A percentile compares a stretch with the other conserved stretches of the same genome.
phyloP scores from a whole-genome alignment of 371 early-diverging fungal species.

The Mucor saturninus region DNA sequence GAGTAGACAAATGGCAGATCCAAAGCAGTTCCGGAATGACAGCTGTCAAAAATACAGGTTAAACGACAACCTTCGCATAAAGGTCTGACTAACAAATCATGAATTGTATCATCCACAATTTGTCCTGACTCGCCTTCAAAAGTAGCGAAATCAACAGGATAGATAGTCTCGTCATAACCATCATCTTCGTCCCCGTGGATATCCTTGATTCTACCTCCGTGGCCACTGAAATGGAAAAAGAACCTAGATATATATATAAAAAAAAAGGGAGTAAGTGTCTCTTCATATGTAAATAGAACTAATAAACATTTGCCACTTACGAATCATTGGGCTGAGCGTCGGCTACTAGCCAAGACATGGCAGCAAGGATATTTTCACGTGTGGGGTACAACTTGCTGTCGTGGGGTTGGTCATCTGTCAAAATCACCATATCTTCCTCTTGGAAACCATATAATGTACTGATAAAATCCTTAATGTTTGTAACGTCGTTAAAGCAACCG shows the following conservation, averaged over 20 bases:
- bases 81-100: slow-evolving; percentile 80
- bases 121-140: slow-evolving; percentile 67
- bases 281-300: too few species aligned
- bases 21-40: slow-evolving; percentile 83
- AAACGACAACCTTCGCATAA: slow-evolving; percentile 85
- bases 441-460: slow-evolving; percentile 65
- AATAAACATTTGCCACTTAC: slow-evolving; percentile 34
- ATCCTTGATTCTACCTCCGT: slow-evolving; percentile 79
- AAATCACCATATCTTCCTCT: slow-evolving; percentile 74
- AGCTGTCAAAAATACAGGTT: slow-evolving; percentile 87
- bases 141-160: slow-evolving; percentile 82
- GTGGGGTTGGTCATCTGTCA: slow-evolving; percentile 85
- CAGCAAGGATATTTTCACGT: slow-evolving; percentile 76
- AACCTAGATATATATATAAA: slow-evolving; percentile 41
- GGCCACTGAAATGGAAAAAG: slow-evolving; percentile 92
- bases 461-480: slow-evolving; percentile 79
- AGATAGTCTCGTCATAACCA: slow-evolving; percentile 64
- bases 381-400: slow-evolving; percentile 76
- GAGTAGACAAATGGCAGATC: slow-evolving; percentile 88
- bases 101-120: slow-evolving; percentile 88
- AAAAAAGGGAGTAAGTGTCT: not conserved
- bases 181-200: slow-evolving; percentile 85
- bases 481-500: slow-evolving; percentile 93
- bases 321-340: slow-evolving; percentile 85
- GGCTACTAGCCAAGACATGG: slow-evolving; percentile 87